Base-by-base conservation (phyloP, 495 filamentous ascomycete species). In the Extremus antarcticus region DNA sequence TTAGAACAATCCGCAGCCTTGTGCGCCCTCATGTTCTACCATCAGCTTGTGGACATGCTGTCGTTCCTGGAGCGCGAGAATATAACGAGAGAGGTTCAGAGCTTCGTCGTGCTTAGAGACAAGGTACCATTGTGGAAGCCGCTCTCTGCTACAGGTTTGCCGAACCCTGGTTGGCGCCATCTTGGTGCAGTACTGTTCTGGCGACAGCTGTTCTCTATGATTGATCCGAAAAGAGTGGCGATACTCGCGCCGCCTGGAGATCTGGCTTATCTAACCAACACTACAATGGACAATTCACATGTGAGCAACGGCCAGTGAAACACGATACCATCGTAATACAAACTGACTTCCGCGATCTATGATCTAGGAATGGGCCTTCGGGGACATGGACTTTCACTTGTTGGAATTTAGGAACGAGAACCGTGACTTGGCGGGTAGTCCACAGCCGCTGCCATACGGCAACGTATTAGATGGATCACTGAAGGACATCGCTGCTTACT, bases 341-440 rank as follows among this genome's bases (percentile, higher is more conserved):
- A 32, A 47, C 43, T 21, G 20, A 55, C 35, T 40, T n/a, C n/a
- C n/a, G n/a, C n/a, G 24, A 20, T 16, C 29, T 15, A 1, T 4
- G 10, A 35, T 21, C 20, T 46, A 51, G 25, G 55, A 55, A 23
- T 65, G 62, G 63, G 60, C 63, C 19, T 65, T 65, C 47, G 23
- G 49, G 9, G 63, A 65, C 35, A 65, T 65, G 59, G 49, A 43
- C 4, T 57, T 55, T 16, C 59, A 65, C 24, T 25, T 56, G 20
- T n/a, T 65, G 1, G 53, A 60, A 20, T 23, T 63, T 1, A 23
- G 40, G 9, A 20, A 56, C 11, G 47, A 23, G 11, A 49, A n/a
- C n/a, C n/a, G n/a, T n/a, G n/a, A n/a, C n/a, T n/a, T n/a, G n/a
- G n/a, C n/a, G n/a, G n/a, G n/a, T n/a, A n/a, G n/a, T n/a, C n/a